Evolutionary conservation across 2,329 filamentous ascomycete genomes (phyloP).

Genomic region (Cladosporium velox): DNA sequence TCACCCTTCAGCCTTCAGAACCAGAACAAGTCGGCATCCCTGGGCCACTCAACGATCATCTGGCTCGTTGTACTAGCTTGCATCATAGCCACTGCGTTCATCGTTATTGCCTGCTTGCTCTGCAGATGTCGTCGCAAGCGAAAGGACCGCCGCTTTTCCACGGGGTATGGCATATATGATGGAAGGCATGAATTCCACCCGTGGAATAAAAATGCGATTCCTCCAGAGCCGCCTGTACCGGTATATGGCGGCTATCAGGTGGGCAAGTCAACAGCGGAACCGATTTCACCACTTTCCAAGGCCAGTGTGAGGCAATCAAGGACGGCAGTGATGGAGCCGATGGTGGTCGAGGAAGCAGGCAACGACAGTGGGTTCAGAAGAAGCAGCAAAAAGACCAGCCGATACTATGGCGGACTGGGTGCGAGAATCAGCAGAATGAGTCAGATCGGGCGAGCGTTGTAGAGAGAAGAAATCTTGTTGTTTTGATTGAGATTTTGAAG

Average conservation of each 20-base stretch:
- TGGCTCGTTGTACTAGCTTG: slow-evolving; percentile 21
- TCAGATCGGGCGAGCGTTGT: slow-evolving; percentile 18
- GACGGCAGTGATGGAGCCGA: slow-evolving; percentile 14
- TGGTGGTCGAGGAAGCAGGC: slow-evolving; percentile 15
- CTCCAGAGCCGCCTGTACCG: neutral
- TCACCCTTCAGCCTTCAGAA: slow-evolving; percentile 16
- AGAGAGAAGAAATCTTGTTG: neutral
- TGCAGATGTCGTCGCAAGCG: slow-evolving; percentile 19
- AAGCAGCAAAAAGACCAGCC: slow-evolving; percentile 10
- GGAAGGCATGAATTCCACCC: slow-evolving; percentile 21
- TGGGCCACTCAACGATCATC: slow-evolving; percentile 21
- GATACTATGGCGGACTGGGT: slow-evolving; percentile 6
- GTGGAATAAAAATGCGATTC: slow-evolving; percentile 20
- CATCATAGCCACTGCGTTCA: slow-evolving; percentile 20
- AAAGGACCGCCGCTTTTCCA: slow-evolving; percentile 13
- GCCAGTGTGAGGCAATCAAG: neutral
- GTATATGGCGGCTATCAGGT: slow-evolving; percentile 1
- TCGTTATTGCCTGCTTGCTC: slow-evolving; percentile 18
- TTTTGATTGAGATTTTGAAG: neutral
- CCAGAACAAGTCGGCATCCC: slow-evolving; percentile 2
- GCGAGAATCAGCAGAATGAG: slow-evolving; percentile 13
- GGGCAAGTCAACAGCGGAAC: neutral
- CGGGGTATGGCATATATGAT: slow-evolving; percentile 20
- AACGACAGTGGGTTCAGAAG: neutral
- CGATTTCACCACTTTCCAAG: neutral